phyloP scores from a whole-genome alignment of 2,329 filamentous ascomycete species.

The Calonectria crousiana region DNA sequence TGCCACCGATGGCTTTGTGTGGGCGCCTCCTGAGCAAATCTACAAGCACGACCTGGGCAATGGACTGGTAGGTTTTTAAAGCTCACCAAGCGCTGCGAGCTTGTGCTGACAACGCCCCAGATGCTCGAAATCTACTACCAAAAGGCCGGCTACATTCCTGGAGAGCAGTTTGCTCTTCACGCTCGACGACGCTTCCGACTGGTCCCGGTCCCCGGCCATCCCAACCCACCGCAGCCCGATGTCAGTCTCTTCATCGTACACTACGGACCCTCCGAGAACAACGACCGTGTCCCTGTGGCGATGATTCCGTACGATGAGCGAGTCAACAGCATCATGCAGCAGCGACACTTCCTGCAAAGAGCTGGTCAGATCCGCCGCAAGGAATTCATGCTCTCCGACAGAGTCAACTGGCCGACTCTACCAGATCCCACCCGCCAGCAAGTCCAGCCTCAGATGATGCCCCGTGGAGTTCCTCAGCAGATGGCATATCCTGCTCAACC shows the following conservation, averaged over 20 bases:
- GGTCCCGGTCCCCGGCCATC: constrained; percentile 76
- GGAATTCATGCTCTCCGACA: constrained; percentile 94
- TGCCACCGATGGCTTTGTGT: constrained; percentile 92
- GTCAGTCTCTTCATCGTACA: constrained; percentile 91
- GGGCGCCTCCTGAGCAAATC: constrained; percentile 83
- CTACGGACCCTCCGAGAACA: constrained; percentile 82
- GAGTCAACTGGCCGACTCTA: constrained; percentile 90
- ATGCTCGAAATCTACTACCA: constrained; percentile 91
- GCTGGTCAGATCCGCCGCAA: constrained; percentile 88
- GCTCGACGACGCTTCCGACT: constrained; percentile 89
- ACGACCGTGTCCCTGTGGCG: constrained; percentile 77
- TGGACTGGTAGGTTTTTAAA: constrained; percentile 60
- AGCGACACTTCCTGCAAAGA: constrained; percentile 74
- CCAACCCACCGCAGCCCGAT: constrained; percentile 79
- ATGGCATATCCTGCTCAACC: constrained; percentile 73
- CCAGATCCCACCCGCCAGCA: constrained; percentile 65
- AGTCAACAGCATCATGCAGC: constrained; percentile 70
- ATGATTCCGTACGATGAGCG: constrained; percentile 74
- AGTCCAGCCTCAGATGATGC: constrained; percentile 60
- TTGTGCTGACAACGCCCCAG: constrained; percentile 57
- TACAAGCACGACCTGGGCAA: constrained; percentile 80
- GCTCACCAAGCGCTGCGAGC: neutral
- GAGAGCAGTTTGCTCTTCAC: constrained; percentile 81
- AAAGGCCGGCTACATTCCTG: constrained; percentile 82
- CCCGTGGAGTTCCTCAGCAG: constrained; percentile 66